Percentiles rank a stretch among this genome's conserved stretches.
These are phyloP conservation scores for Ganoderma lucidum DNA, from an alignment of 1,284 basidiomycete species.

Conservation along the genomic window DNA sequence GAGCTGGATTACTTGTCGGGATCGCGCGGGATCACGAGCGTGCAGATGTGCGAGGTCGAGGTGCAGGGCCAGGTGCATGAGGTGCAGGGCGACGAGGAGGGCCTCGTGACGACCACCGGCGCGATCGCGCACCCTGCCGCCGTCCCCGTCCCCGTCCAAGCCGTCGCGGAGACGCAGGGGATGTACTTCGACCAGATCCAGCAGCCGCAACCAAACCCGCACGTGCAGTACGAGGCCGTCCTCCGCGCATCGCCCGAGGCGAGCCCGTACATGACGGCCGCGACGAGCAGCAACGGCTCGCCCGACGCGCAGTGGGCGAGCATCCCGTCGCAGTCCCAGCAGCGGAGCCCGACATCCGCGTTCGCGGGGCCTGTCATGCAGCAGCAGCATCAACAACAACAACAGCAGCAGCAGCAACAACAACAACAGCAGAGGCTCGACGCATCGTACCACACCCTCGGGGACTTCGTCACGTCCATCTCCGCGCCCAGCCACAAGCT, in stretches of 20 bases:
- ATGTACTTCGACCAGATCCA: constrained; percentile 25
- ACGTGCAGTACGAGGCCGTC: constrained; percentile 22
- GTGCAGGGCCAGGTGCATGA: constrained; percentile 63
- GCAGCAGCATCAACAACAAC: constrained; percentile 16
- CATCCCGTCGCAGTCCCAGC: constrained; percentile 37
- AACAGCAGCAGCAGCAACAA: constrained; percentile 25
- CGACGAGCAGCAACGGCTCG: constrained; percentile 27
- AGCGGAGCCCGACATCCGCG: neutral
- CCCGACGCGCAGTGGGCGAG: constrained; percentile 49
- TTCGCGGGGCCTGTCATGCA: neutral
- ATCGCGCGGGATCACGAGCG: constrained; percentile 44
- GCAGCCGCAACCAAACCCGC: neutral
- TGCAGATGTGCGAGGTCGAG: constrained; percentile 67
- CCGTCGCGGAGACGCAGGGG: constrained; percentile 32
- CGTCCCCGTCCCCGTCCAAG: constrained; percentile 8
- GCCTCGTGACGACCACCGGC: constrained; percentile 47
- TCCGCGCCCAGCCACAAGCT: constrained; percentile 75
- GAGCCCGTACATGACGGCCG: constrained; percentile 11
- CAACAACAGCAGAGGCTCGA: constrained; percentile 25
- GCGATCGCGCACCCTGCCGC: constrained; percentile 21
- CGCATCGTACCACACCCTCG: constrained; percentile 30
- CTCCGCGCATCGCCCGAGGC: constrained; percentile 28
- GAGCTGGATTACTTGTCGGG: constrained; percentile 42
- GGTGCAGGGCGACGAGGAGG: constrained; percentile 68
- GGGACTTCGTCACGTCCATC: constrained; percentile 50